Evolutionary conservation across 2,329 filamentous ascomycete species (phyloP).

Genomic region (Colletotrichum godetiae): DNA sequence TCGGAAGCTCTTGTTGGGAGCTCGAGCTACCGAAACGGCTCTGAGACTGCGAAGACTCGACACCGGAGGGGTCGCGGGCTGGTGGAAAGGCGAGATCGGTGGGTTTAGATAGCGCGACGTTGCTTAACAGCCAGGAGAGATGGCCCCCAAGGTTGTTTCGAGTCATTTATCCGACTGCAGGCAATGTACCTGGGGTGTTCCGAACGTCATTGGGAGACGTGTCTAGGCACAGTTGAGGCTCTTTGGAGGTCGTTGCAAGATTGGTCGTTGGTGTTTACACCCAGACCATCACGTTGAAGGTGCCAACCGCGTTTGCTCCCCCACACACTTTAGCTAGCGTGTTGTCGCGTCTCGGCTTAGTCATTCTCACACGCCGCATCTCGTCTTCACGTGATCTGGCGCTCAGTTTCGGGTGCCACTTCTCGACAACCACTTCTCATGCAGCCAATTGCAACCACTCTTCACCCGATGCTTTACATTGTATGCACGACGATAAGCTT

Average conservation of each 20-base stretch:
- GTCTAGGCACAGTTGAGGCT: slow-evolving; percentile 6
- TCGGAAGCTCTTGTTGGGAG: slow-evolving; percentile 24
- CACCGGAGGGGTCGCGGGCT: slow-evolving; percentile 40
- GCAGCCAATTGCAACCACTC: background rate
- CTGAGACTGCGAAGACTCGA: slow-evolving; percentile 32
- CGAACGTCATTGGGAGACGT: slow-evolving; percentile 27
- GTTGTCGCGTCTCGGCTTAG: slow-evolving; percentile 25
- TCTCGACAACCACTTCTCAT: background rate
- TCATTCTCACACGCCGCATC: background rate
- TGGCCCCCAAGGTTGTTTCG: slow-evolving; percentile 70
- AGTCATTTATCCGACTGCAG: slow-evolving; percentile 65
- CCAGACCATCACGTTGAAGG: background rate
- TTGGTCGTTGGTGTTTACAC: slow-evolving; percentile 25
- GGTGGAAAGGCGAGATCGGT: slow-evolving; percentile 52
- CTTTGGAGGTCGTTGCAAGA: slow-evolving; percentile 18
- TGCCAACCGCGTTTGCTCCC: slow-evolving; percentile 27
- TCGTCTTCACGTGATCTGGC: slow-evolving; percentile 37
- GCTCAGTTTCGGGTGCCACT: background rate
- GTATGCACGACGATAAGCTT: background rate
- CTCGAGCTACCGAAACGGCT: slow-evolving; percentile 6
- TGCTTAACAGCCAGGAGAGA: slow-evolving; percentile 67
- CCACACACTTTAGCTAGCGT: slow-evolving; percentile 34
- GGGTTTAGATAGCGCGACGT: slow-evolving; percentile 54
- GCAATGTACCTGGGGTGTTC: slow-evolving; percentile 1
- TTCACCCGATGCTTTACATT: too few relatives aligned